Evolutionary conservation across 192 early-diverging fungal genomes (phyloP).

Genomic region (Umbelopsis isabellina): DNA sequence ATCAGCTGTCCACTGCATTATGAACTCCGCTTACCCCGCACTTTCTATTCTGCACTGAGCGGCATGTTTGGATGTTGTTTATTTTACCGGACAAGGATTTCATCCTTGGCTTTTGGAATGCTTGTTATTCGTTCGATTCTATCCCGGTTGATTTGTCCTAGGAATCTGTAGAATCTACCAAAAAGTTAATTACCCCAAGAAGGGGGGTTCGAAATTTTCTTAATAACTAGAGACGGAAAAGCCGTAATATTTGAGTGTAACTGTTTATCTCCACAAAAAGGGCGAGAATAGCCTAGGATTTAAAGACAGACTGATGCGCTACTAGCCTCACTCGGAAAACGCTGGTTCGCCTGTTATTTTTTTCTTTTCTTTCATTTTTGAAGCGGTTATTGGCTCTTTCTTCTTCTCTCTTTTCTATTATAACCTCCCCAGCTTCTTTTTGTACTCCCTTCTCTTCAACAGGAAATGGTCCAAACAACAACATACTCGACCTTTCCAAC

Average conservation of each 20-base stretch:
- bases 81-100: not conserved
- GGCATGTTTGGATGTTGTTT: not conserved
- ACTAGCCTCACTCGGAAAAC: constrained; percentile 24
- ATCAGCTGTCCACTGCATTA: constrained; percentile 9
- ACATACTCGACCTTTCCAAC: constrained; percentile 18
- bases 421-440: not conserved
- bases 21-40: constrained; percentile 23
- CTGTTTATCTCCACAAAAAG: constrained; percentile 23
- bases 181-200: too few relatives aligned
- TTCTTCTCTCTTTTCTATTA: not conserved
- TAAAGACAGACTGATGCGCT: constrained; percentile 22
- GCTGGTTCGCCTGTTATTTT: constrained; percentile 1
- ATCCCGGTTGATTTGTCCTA: too few relatives aligned
- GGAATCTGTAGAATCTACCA: too few relatives aligned
- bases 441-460: not conserved
- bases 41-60: constrained; percentile 14
- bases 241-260: constrained; percentile 22
- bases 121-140: too few relatives aligned
- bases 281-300: constrained; percentile 11
- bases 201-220: not conserved
- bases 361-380: not conserved
- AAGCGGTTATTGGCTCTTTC: not conserved
- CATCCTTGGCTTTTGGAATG: not conserved
- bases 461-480: constrained; percentile 15
- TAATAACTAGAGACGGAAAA: not conserved